Conservation (phyloP, 164 flowering plant genomes). For the Cinnamomum chago region DNA sequence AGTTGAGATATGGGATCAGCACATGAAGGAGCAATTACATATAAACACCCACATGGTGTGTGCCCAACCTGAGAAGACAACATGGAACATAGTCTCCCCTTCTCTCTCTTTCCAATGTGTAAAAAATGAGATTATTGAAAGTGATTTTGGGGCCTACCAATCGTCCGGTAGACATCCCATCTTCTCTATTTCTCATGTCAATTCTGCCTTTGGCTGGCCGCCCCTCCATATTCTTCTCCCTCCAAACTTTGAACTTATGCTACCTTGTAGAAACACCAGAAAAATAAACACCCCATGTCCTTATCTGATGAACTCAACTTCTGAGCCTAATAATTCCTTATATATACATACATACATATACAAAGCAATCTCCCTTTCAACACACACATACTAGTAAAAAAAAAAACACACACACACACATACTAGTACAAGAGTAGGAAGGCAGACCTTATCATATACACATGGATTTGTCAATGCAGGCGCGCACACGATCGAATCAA, state of each 20-base stretch:
- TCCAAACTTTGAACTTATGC: not conserved
- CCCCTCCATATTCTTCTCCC: not conserved
- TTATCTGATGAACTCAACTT: not conserved
- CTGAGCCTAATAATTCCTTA: not conserved
- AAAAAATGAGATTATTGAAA: too few species aligned
- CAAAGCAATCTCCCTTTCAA: not conserved
- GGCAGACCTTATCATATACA: not conserved
- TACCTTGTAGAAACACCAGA: not conserved
- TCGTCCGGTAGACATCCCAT: not conserved
- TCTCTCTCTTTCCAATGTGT: too few species aligned
- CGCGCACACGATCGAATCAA: conserved; percentile 9
- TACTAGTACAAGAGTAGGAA: not conserved
- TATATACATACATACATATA: not conserved
- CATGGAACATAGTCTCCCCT: too few species aligned
- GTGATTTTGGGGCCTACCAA: too few species aligned
- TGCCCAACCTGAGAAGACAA: too few species aligned
- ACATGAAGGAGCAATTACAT: too few species aligned
- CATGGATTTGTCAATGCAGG: conserved; percentile 13
- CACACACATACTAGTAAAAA: not conserved
- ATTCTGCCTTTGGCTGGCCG: conserved; percentile 8
- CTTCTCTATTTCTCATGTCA: not conserved
- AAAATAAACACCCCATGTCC: not conserved
- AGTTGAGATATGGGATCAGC: too few species aligned
- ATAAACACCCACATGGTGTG: too few species aligned
- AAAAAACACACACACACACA: not conserved